phyloP scores from a whole-genome alignment of 306 rosid species.

The Carpinus viminea region DNA sequence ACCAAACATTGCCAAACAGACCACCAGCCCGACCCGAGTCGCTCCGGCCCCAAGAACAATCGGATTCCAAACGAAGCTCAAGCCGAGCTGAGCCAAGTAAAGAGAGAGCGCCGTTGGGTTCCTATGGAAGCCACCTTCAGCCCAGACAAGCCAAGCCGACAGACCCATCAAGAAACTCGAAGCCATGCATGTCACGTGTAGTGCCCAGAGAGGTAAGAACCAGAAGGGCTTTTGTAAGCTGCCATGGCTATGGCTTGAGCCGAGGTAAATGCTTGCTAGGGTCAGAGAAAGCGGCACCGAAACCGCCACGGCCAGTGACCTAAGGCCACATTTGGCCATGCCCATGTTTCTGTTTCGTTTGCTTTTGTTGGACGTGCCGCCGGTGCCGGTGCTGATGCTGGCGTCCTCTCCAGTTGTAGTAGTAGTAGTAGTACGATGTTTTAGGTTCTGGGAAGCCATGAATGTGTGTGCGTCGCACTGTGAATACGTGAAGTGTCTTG shows the following conservation, averaged over 20 bases:
- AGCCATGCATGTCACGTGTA: conserved; percentile 44
- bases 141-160: conserved; percentile 85
- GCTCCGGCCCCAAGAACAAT: conserved; percentile 56
- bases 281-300: conserved; percentile 53
- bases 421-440: conserved; percentile 34
- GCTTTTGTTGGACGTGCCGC: not conserved
- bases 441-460: conserved; percentile 26
- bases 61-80: conserved; percentile 57
- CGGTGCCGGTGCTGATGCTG: not conserved
- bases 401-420: conserved; percentile 15
- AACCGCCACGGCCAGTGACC: conserved; percentile 51
- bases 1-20: conserved; percentile 40
- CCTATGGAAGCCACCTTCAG: conserved; percentile 66
- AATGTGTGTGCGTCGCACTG: not conserved
- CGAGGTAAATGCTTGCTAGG: conserved; percentile 38
- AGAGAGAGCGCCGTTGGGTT: conserved; percentile 40
- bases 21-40: conserved; percentile 30
- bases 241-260: conserved; percentile 10
- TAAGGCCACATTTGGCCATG: conserved; percentile 79
- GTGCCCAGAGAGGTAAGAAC: conserved; percentile 64
- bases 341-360: conserved; percentile 28
- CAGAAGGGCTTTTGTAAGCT: conserved; percentile 47
- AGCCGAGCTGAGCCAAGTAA: conserved; percentile 46
- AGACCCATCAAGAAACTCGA: conserved; percentile 59
- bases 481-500: not conserved